These are phyloP conservation scores for Colletotrichum trifolii DNA, from an alignment of 2,329 filamentous ascomycete species.

Conservation along the genomic window DNA sequence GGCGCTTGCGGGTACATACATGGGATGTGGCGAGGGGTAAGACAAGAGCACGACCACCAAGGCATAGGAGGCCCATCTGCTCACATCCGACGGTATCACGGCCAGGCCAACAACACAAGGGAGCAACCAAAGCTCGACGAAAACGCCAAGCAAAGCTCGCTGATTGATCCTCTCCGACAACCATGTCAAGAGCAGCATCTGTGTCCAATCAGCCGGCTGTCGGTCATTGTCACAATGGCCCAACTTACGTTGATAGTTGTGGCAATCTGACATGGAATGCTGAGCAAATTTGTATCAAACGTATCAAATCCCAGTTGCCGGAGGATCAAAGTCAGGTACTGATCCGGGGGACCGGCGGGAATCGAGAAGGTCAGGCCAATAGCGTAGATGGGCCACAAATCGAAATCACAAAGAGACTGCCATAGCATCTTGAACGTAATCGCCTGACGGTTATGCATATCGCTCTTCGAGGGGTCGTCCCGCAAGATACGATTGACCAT, in stretches of 20 bases:
- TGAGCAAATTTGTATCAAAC: constrained; percentile 58
- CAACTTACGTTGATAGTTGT: constrained; percentile 10
- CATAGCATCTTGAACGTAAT: constrained; percentile 58
- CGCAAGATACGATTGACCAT: constrained; percentile 65
- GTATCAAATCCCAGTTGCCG: constrained; percentile 44
- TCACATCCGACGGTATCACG: constrained; percentile 42
- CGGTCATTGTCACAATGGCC: not conserved
- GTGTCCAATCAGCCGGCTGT: not conserved
- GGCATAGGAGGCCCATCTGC: constrained; percentile 44
- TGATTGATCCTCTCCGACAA: constrained; percentile 45
- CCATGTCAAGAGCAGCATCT: constrained; percentile 41
- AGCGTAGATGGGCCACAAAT: constrained; percentile 66
- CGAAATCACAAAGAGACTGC: constrained; percentile 61
- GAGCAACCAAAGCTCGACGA: constrained; percentile 46
- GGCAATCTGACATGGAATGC: constrained; percentile 26
- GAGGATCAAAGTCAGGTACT: constrained; percentile 40
- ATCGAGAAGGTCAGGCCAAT: constrained; percentile 56
- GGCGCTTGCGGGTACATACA: constrained; percentile 37
- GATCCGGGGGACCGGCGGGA: constrained; percentile 38
- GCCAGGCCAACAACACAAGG: constrained; percentile 45
- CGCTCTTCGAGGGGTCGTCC: constrained; percentile 65
- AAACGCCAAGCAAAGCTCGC: constrained; percentile 42
- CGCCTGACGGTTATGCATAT: constrained; percentile 65
- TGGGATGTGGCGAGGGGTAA: constrained; percentile 54
- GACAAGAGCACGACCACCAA: constrained; percentile 45